Base-by-base conservation (phyloP, 2,329 filamentous ascomycete genomes). In the Arachnomyces sp. region DNA sequence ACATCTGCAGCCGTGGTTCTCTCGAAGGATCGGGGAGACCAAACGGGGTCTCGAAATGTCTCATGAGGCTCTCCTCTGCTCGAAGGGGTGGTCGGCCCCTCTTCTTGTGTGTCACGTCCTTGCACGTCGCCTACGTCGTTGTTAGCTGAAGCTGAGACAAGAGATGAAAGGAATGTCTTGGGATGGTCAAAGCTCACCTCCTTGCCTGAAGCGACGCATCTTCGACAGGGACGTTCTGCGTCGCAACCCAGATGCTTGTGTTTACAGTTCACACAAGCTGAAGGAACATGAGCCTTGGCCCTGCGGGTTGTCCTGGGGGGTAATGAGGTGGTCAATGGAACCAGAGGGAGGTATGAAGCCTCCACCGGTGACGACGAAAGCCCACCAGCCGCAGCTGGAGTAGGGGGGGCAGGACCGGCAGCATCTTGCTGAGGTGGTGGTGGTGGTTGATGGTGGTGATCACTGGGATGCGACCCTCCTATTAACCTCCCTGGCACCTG, bases 191-290 rank as follows among this genome's bases (percentile, higher is more conserved):
- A 29, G 39, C 55, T 47, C 46, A 61, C 60, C 48, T 60, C 59
- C 51, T 61, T 62, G 9, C 59, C 59, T 29, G 56, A 53, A 31
- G 55, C 54, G n/a, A 61, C 49, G 47, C 60, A 63, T 44, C 59
- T 47, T 42, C 50, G 49, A 43, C 60, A 63, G 16, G 60, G 60
- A 16, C 60, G 52, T 31, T 49, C 54, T 14, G 54, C 55, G 41
- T 63, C 58, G 40, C 60, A 63, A 32, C 58, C 52, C 41, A 63
- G 40, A 49, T 63, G 60, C 47, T 63, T 63, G 43, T 53, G 53
- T 42, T 63, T 63, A 48, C 60, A 63, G 40, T 63, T 62, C 15
- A 63, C 54, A 48, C 60, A 63, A 11, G 60, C 60, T 28, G 60
- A 61, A 12, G 59, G 56, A 9, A 62, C 60, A 41, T 63, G 59